phyloP scores from a whole-genome alignment of 2,329 filamentous ascomycete genomes.

The Aspergillus ochraceus region DNA sequence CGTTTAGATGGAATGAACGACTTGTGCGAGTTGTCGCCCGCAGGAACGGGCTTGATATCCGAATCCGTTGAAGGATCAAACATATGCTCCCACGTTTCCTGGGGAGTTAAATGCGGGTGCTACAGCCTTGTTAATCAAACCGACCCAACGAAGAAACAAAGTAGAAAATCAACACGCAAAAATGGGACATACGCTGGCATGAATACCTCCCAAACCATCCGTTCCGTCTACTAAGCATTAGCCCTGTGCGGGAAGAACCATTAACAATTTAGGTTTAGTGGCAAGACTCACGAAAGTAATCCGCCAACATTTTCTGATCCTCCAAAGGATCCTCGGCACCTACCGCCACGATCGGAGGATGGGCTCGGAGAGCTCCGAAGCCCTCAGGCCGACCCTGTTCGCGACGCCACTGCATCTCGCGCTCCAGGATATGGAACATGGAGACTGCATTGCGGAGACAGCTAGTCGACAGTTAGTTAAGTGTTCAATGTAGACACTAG shows the following conservation, averaged over 20 bases:
- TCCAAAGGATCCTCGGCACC: slow-evolving; percentile 84
- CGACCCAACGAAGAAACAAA: too few species aligned
- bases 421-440: slow-evolving; percentile 87
- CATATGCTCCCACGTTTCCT: slow-evolving; percentile 71
- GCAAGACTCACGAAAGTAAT: slow-evolving; percentile 73
- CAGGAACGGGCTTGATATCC: slow-evolving; percentile 50
- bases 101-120: slow-evolving; percentile 72
- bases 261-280: too few species aligned
- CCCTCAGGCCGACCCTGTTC: slow-evolving; percentile 65
- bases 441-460: slow-evolving; percentile 87
- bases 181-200: slow-evolving; percentile 47
- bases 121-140: slow-evolving; percentile 32
- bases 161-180: background rate
- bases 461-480: slow-evolving; percentile 43
- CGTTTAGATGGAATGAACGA: slow-evolving; percentile 74
- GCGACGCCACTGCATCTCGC: slow-evolving; percentile 81
- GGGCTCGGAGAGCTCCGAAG: slow-evolving; percentile 69
- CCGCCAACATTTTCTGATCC: slow-evolving; percentile 75
- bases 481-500: background rate
- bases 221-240: slow-evolving; percentile 58
- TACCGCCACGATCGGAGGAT: slow-evolving; percentile 80
- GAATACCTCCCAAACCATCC: slow-evolving; percentile 76
- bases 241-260: background rate
- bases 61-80: slow-evolving; percentile 54
- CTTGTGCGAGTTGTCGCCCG: slow-evolving; percentile 38